A percentile compares a stretch with the other conserved stretches of the same genome.
Conservation (phyloP, 2,329 filamentous ascomycete genomes). For the Trichoderma atrobrunneum region DNA sequence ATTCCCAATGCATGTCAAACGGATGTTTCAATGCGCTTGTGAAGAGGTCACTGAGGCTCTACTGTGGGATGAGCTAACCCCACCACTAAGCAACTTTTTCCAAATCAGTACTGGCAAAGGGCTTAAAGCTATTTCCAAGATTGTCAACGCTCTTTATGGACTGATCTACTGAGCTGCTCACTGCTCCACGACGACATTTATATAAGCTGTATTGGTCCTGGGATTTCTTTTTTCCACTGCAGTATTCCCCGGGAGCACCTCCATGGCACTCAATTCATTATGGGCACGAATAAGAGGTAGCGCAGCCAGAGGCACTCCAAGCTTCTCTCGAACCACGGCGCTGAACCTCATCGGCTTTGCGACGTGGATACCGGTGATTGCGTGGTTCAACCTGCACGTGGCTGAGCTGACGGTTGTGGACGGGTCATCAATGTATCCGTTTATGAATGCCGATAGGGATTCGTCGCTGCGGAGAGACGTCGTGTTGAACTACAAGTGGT, state of each 20-base stretch:
- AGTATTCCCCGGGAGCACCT: neutral
- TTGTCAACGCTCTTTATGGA: neutral
- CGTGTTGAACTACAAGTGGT: conserved; percentile 59
- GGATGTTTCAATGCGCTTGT: neutral
- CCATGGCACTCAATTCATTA: conserved; percentile 37
- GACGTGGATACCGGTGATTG: conserved; percentile 60
- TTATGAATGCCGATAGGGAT: conserved; percentile 65
- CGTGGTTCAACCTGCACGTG: conserved; percentile 61
- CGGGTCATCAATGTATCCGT: conserved; percentile 73
- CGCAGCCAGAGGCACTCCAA: conserved; percentile 23
- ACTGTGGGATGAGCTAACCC: conserved; percentile 14
- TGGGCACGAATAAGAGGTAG: conserved; percentile 34
- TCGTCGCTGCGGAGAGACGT: conserved; percentile 52
- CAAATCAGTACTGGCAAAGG: neutral
- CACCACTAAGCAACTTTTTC: conserved; percentile 10
- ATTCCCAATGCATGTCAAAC: neutral
- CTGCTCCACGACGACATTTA: neutral
- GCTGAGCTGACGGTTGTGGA: conserved; percentile 56
- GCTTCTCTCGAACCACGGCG: conserved; percentile 36
- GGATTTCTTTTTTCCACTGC: too few relatives aligned
- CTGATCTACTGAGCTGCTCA: neutral
- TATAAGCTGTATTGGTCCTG: neutral
- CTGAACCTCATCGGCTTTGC: conserved; percentile 51
- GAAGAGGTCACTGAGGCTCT: conserved; percentile 6
- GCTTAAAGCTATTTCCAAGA: neutral